Evolutionary conservation across 108 stramenopile species (phyloP).

Genomic region (Halocafeteria seosinensis): DNA sequence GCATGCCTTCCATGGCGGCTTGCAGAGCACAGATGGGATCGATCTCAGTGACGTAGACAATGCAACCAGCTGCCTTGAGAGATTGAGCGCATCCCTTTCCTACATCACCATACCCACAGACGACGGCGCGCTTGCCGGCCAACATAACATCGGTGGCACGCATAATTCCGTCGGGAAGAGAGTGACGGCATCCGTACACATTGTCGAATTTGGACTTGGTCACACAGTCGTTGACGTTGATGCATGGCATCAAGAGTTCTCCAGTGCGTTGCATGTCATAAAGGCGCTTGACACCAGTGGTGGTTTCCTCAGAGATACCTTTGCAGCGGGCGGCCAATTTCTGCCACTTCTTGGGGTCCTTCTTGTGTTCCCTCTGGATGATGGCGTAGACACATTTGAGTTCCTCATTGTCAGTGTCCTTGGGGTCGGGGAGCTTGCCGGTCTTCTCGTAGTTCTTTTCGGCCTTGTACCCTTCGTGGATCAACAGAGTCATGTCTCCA

Average conservation of each 20-base stretch:
- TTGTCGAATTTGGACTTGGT: conserved; percentile 99
- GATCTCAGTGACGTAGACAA: conserved; percentile 93
- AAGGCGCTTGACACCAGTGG: conserved; percentile 98
- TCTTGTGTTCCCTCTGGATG: conserved; percentile 83
- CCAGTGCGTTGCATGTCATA: conserved; percentile 95
- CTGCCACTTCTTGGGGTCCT: conserved; percentile 90
- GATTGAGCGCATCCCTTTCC: conserved; percentile 98
- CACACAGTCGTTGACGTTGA: conserved; percentile 99
- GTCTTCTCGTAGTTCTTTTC: conserved; percentile 84
- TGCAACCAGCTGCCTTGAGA: conserved; percentile 90
- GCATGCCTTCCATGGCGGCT: conserved; percentile 98
- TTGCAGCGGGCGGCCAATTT: conserved; percentile 73
- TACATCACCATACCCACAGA: conserved; percentile 99
- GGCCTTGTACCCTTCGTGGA: conserved; percentile 99
- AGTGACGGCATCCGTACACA: conserved; percentile 99
- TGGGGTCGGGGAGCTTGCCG: conserved; percentile 87
- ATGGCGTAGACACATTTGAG: conserved; percentile 94
- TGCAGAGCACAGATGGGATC: conserved; percentile 99
- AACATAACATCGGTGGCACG: conserved; percentile 99
- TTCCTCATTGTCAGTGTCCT: conserved; percentile 90
- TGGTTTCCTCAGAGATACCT: conserved; percentile 99
- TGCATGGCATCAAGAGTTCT: conserved; percentile 90
- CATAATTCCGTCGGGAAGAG: conserved; percentile 97
- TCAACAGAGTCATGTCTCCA: conserved; percentile 97
- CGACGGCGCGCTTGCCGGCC: conserved; percentile 86